Base-by-base conservation (phyloP, 805 yeast species). In the Monosporozyma solicola region DNA sequence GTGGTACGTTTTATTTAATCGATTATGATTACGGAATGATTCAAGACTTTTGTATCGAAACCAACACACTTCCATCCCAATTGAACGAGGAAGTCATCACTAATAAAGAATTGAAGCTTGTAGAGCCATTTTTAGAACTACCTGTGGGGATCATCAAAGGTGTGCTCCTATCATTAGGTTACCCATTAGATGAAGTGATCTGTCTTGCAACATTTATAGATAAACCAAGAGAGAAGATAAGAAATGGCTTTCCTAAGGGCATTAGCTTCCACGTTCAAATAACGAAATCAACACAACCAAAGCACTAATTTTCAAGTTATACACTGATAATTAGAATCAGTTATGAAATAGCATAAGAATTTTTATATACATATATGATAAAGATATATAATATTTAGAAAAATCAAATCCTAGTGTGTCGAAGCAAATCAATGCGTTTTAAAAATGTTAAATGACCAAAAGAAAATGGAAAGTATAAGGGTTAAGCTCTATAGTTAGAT, bases 1-100 rank as follows among this genome's bases (percentile, higher is more conserved):
- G 95, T 41, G 87, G 77, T 25, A 62, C 72, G 2, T 71, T 70
- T 53, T 69, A 66, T 54, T 52, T 69, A 9, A 61, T 65, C 41
- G 72, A 69, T 48, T 61, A 61, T 45, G 61, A 66, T 25, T 67
- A 64, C 49, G 57, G 53, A 47, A 66, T 68, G 9, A 62, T 66
- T 22, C 62, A 62, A 50, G 47, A 59, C 13, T 60, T 68, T 50
- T 55, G 63, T 15, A 39, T 65, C 22, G 62, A 60, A 20, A 41
- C 47, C 20, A 35, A 11, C 16, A 32, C 29, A 24, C 15, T 32
- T 7, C 27, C 25, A 22, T 37, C 35, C 7, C 47, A 46, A 29
- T 39, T n/a, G 11, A 37, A 41, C 33, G 59, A 55, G 16, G 61
- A 54, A n/a, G 57, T 51, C 24, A 50, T 55, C 4, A 41, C 55